phyloP scores from a whole-genome alignment of 2,329 filamentous ascomycete species.

The Fusarium austroafricanum region DNA sequence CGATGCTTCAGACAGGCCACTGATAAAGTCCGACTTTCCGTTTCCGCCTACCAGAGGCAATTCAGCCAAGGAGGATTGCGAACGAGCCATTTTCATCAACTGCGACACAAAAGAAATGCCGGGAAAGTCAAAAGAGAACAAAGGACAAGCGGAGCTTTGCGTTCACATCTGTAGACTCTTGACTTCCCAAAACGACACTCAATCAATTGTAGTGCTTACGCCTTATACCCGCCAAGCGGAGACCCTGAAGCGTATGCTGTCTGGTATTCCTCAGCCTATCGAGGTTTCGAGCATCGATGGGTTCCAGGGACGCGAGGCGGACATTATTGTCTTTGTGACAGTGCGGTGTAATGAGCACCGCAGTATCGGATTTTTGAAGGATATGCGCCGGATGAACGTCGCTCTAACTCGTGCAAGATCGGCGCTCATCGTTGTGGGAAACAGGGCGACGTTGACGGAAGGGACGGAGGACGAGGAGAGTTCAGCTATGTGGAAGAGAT shows the following conservation, averaged over 20 bases:
- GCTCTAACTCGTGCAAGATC: conserved; percentile 53
- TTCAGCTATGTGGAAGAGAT: neutral
- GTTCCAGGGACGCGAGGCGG: conserved; percentile 58
- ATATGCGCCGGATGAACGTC: conserved; percentile 56
- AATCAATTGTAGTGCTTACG: conserved; percentile 54
- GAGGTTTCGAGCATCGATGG: conserved; percentile 56
- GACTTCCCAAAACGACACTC: neutral
- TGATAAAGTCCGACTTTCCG: conserved; percentile 25
- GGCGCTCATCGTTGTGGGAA: conserved; percentile 51
- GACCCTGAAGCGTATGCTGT: conserved; percentile 43
- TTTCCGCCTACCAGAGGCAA: conserved; percentile 20
- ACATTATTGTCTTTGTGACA: conserved; percentile 57
- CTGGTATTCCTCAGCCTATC: conserved; percentile 22
- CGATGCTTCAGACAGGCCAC: conserved; percentile 28
- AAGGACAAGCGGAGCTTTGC: conserved; percentile 53
- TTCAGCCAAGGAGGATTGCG: neutral
- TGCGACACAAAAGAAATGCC: conserved; percentile 52
- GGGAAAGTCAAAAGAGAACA: conserved; percentile 55
- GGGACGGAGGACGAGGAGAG: conserved; percentile 6
- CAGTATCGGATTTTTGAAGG: conserved; percentile 56
- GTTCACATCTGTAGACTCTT: conserved; percentile 50
- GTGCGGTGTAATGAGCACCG: conserved; percentile 54
- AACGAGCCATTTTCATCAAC: conserved; percentile 50
- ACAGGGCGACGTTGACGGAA: conserved; percentile 45
- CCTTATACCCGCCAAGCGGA: conserved; percentile 55